Base-by-base conservation (phyloP, 306 rosid genomes). In the Quercus alba region DNA sequence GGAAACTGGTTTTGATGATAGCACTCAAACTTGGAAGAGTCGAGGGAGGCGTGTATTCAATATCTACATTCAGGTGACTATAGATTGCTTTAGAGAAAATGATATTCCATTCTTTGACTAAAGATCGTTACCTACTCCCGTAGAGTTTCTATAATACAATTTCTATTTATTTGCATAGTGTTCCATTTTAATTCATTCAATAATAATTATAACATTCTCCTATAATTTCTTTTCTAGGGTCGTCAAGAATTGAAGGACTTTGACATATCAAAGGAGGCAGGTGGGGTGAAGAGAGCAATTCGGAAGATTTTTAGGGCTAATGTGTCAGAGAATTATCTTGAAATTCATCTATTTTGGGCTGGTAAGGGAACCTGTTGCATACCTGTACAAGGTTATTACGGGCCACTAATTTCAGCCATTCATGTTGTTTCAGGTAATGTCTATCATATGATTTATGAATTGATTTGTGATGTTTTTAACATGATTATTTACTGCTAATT, bases 291-390 rank as follows among this genome's bases (percentile, higher is more conserved):
- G 14, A 46, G 15, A 46, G 52, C 52, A 46, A 3, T 88, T 8
- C 46, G 14, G 70, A 83, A 0, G 84, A 52, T 44, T 13, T 88
- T 84, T 78, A 77, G 23, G 46, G 87, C 72, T 83, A 56, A 23
- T 23, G 97, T 93, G 30, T 75, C 90, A 52, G 85, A 88, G 81
- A 93, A 87, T 77, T 80, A 70, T 85, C 59, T 93, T 25, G 98
- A 91, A 80, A 83, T 93, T 66, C 98, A 93, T 84, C 91, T 93
- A 33, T 85, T 91, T 78, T 91, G 97, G 98, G 97, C 94, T 25
- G 98, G 98, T 52, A 93, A 93, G 78, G 97, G 97, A 35, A 89
- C 94, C 58, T 91, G 97, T 49, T 91, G 97, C 76, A 74, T 91
- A 56, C 97, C 94, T 62, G 14, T 0, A 7, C 90, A 69, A 70